Evolutionary conservation across 2,329 filamentous ascomycete genomes (phyloP).

Genomic region (Xylariaceae sp.): DNA sequence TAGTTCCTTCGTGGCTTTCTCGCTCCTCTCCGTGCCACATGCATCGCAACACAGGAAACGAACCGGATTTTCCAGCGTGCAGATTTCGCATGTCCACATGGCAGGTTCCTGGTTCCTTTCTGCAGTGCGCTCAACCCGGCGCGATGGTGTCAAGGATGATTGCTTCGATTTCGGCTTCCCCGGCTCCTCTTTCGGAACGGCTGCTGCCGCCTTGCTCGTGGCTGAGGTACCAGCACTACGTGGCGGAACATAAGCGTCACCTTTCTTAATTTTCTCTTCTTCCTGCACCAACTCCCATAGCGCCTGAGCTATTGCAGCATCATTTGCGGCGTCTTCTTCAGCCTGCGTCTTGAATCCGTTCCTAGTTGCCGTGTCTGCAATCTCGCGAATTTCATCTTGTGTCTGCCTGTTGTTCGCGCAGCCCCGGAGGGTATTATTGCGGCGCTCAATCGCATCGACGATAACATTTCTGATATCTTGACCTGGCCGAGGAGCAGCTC

Average conservation of each 20-base stretch:
- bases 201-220: constrained; percentile 44
- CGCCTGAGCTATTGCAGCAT: constrained; percentile 81
- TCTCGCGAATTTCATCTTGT: constrained; percentile 66
- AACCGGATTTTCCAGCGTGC: constrained; percentile 59
- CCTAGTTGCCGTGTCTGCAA: constrained; percentile 64
- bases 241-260: constrained; percentile 53
- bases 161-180: background rate
- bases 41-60: constrained; percentile 59
- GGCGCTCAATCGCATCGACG: constrained; percentile 69
- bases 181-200: constrained; percentile 10
- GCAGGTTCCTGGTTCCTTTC: constrained; percentile 6
- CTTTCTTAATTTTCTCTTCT: constrained; percentile 63
- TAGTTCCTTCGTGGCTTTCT: constrained; percentile 30
- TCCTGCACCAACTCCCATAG: constrained; percentile 86
- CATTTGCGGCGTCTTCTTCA: constrained; percentile 87
- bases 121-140: background rate
- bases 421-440: constrained; percentile 67
- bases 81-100: constrained; percentile 57
- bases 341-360: constrained; percentile 82
- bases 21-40: constrained; percentile 51
- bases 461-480: constrained; percentile 74
- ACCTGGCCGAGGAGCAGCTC: constrained; percentile 54
- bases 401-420: constrained; percentile 74
- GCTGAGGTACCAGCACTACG: constrained; percentile 54
- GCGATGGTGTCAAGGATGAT: background rate